Base-by-base conservation (phyloP, 768 basidiomycete genomes). In the Russula ochroleuca region DNA sequence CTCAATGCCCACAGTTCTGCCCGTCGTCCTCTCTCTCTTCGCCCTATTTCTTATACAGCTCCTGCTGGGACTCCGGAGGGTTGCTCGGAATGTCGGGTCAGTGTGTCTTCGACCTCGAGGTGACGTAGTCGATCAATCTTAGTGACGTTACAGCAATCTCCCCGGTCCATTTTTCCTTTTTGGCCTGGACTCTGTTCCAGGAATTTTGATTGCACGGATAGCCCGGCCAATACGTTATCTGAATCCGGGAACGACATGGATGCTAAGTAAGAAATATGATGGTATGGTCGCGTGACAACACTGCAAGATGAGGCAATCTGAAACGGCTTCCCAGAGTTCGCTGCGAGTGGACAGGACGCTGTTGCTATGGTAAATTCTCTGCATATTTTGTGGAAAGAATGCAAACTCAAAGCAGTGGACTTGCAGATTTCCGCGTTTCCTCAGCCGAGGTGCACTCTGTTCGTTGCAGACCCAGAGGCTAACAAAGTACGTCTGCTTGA, bases 381-480 rank as follows among this genome's bases (percentile, higher is more conserved):
- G 3, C 11, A 5, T 33, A 19, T 37, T 14, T 14, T 13, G 9
- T 8, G 23, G 53, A 47, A 21, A 3, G 8, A 23, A 55, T n/a
- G 17, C 28, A 62, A 23, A 37, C 15, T 40, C 3, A 31, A 57
- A 19, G 11, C 8, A 11, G 43, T 43, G 14, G 21, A 15, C 19
- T 21, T n/a, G 23, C 15, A 65, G 67, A 25, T 40, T 10, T 33
- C 45, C 35, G 25, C 35, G 10, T 65, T 59, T 33, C 66, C 66
- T 41, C 25, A 6, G 25, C 15, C 54, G 10, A 23, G 28, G 5
- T 14, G 14, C 15, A 7, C 17, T 7, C 19, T 67, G 13, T 41
- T 19, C 25, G 43, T 67, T 21, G 67, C 67, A 23, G 67, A 67
- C n/a, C 33, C 61, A 2, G 56, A n/a, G 11, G 57, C 61, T 49